These are phyloP conservation scores for Trichophyton benhamiae DNA, from an alignment of 2,329 filamentous ascomycete species.

Conservation along the genomic window DNA sequence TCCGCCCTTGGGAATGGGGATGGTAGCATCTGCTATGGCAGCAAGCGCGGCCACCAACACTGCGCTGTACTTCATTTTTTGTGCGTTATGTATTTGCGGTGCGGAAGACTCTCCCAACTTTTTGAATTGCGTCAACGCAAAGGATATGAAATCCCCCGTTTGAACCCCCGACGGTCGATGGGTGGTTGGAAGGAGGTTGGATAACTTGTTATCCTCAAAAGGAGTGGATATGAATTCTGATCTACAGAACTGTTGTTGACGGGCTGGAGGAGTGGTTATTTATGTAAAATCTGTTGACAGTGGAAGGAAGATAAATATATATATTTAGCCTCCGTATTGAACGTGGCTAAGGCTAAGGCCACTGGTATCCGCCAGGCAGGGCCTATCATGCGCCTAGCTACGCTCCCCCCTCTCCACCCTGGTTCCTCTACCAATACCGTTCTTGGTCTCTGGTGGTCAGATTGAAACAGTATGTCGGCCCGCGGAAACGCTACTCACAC, in stretches of 20 bases:
- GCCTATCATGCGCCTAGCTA: constrained; percentile 5
- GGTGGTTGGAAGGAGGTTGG: not conserved
- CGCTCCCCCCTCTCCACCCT: not conserved
- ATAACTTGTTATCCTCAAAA: constrained; percentile 5
- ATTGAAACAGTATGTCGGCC: constrained; percentile 3
- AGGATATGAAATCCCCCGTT: not conserved
- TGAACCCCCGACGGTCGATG: not conserved
- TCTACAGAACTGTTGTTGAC: not conserved
- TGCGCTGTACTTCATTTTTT: constrained; percentile 10
- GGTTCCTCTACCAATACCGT: not conserved
- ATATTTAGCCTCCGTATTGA: not conserved
- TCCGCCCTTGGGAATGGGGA: constrained; percentile 24
- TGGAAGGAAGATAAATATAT: not conserved
- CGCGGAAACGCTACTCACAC: not conserved
- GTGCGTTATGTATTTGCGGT: not conserved
- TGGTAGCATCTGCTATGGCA: constrained; percentile 5
- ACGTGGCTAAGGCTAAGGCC: constrained; percentile 8
- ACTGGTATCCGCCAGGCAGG: constrained; percentile 10
- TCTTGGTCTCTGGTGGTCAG: not conserved
- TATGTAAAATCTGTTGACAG: not conserved
- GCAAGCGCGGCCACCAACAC: constrained; percentile 5
- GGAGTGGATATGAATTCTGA: not conserved
- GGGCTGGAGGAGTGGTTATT: not conserved
- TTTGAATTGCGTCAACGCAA: not conserved
- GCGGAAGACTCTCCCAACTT: not conserved